Base-by-base conservation (phyloP, 306 rosid species). In the Rosa lucieae region DNA sequence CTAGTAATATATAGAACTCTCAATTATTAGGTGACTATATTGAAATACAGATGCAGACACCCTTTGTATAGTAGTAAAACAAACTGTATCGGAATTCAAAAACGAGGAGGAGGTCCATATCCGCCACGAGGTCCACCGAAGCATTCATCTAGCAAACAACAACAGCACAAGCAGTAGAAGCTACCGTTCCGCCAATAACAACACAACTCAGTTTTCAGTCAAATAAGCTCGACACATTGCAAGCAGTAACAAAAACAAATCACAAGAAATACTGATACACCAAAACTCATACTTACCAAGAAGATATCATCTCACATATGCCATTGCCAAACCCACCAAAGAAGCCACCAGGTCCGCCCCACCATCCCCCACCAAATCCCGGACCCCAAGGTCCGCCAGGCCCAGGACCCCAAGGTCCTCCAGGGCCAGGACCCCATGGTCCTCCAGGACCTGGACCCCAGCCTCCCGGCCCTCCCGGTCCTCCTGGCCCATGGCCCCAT, bases 141-240 rank as follows among this genome's bases (percentile, higher is more conserved):
- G 82, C 97, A 90, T 82, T 79, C 92, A 55, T 59, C 89, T 5
- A 89, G 42, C 85, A 92, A 52, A 87, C 97, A 88, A 63, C 97
- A 92, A 62, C 97, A 92, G 83, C 97, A 92, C 73, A 92, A 67
- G 82, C 93, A 92, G 77, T 61, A 89, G 76, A 90, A 53, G 82
- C 97, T 92, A 89, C 86, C 83, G 51, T 73, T 43, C 32, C 37
- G 59, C 59, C 59, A 53, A 3, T 21, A 26, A 21, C 32, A 56
- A n/a, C 13, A 56, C 13, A n/a, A n/a, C 8, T 21, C 32, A 56
- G 63, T 56, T 32, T 80, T 15, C 74, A 74, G 61, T 12, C 70
- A 26, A 29, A 10, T 55, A 12, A 32, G 2, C 37, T 32, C 20
- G 9, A 43, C 32, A 49, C 15, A n/a, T 77, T 8, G 62, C 67